These are phyloP conservation scores for Penium margaritaceum DNA, from an alignment of 139 green algal species.

Conservation along the genomic window DNA sequence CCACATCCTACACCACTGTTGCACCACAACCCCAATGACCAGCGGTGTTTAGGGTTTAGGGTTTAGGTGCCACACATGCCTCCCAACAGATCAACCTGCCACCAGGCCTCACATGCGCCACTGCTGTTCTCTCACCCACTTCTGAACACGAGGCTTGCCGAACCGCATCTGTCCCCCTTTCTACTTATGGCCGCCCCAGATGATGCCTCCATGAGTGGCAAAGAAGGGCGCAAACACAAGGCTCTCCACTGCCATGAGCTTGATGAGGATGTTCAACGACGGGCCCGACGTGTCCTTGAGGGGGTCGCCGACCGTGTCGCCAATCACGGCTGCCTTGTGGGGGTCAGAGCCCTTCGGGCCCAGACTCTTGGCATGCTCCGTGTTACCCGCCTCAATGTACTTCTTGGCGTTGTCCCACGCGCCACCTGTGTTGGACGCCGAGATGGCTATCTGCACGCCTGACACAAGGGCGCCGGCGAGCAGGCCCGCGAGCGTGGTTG, in stretches of 20 bases:
- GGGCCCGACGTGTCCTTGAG: constrained; percentile 88
- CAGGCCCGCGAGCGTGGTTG: constrained; percentile 54
- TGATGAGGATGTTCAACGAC: constrained; percentile 97
- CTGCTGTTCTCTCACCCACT: too few relatives aligned
- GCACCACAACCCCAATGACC: too few relatives aligned
- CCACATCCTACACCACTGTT: too few relatives aligned
- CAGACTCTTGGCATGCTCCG: constrained; percentile 76
- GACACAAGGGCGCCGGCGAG: constrained; percentile 49
- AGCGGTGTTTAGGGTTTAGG: too few relatives aligned
- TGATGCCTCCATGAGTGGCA: constrained; percentile 35
- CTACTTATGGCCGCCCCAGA: constrained; percentile 5
- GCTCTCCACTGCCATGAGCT: constrained; percentile 95
- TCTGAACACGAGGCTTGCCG: too few relatives aligned
- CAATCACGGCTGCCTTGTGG: constrained; percentile 94
- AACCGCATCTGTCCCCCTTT: too few relatives aligned
- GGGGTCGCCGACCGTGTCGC: constrained; percentile 86
- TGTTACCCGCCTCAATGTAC: constrained; percentile 64
- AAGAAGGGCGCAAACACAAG: constrained; percentile 46
- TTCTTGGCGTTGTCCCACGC: constrained; percentile 99
- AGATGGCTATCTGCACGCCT: constrained; percentile 55
- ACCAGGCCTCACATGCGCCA: too few relatives aligned
- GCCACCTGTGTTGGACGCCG: constrained; percentile 53
- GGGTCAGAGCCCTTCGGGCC: constrained; percentile 89
- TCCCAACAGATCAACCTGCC: too few relatives aligned
- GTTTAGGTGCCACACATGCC: too few relatives aligned